Base-by-base conservation (phyloP, 2,329 filamentous ascomycete genomes). In the Arthrinium phaeospermum region DNA sequence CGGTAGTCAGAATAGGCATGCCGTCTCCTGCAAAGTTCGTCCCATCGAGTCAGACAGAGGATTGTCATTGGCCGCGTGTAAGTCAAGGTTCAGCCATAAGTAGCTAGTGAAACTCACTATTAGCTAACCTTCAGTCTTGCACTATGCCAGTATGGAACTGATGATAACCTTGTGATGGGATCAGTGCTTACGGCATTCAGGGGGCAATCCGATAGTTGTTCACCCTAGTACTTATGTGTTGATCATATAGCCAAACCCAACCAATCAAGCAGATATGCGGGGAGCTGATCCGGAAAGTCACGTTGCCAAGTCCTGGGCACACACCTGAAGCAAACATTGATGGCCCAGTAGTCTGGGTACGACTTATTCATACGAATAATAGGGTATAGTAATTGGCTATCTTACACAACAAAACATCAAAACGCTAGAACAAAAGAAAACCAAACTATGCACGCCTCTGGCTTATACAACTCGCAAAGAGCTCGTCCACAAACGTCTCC, bases 401-500 rank as follows among this genome's bases (percentile, higher is more conserved):
- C 57, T 6, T 64, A 64, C 57, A 64, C 4, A 14, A 14, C 8
- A 41, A 13, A 64, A 6, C 0, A 41, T 19, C 1, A 14, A n/a
- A 13, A 37, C 19, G 57, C 22, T 41, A 8, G 41, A 16, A 12
- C 12, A 41, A 64, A 37, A 8, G 27, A 57, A 41, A 57, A 27
- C 7, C 8, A 5, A 4, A 14, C 34, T n/a, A 64, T 0, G 19
- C 34, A 37, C 57, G 57, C 5, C 57, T n/a, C 34, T 64, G 12
- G 13, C 57, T 64, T 12, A 64, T 64, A 64, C 57, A 64, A 4
- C 19, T 10, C 34, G 34, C 34, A 41, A 64, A 64, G 6, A 64
- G 30, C 57, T 64, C 57, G 19, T 64, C 57, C 19, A 64, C 57
- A 41, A 41, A 64, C 57, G 57, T 64, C 34, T 64, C 57, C 57